These are phyloP conservation scores for Thermoascus crustaceus DNA, from an alignment of 2,329 filamentous ascomycete species.

Conservation along the genomic window DNA sequence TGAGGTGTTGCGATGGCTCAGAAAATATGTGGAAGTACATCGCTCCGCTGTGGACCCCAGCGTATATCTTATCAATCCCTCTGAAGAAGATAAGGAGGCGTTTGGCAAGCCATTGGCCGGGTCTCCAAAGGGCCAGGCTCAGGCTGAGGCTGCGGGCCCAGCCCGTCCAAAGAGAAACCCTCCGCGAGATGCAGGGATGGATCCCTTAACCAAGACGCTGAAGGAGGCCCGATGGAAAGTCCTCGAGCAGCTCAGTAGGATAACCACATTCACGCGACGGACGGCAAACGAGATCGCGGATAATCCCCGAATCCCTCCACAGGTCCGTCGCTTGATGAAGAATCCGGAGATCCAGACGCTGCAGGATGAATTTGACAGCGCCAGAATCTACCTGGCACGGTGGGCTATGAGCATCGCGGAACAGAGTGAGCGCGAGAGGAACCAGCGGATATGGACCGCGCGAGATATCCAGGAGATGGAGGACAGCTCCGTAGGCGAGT, in stretches of 20 bases:
- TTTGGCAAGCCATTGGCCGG: constrained; percentile 53
- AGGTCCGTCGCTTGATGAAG: constrained; percentile 72
- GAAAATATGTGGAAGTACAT: constrained; percentile 73
- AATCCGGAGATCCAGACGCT: constrained; percentile 93
- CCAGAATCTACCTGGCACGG: constrained; percentile 82
- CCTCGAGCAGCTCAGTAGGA: constrained; percentile 92
- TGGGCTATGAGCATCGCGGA: constrained; percentile 99
- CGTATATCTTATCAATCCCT: constrained; percentile 84
- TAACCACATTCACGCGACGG: constrained; percentile 87
- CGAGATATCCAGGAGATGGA: constrained; percentile 89
- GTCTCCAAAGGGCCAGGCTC: constrained; percentile 28
- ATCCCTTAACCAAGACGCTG: constrained; percentile 84
- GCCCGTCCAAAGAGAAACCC: constrained; percentile 13
- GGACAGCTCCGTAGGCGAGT: constrained; percentile 89
- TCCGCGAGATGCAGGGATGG: constrained; percentile 66
- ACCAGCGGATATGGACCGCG: constrained; percentile 84
- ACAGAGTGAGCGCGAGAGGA: constrained; percentile 82
- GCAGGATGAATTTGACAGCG: constrained; percentile 96
- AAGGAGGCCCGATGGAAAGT: constrained; percentile 96
- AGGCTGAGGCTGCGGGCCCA: constrained; percentile 30
- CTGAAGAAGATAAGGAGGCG: constrained; percentile 69
- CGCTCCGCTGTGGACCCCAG: constrained; percentile 79
- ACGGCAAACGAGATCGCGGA: constrained; percentile 89
- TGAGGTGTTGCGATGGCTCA: constrained; percentile 86
- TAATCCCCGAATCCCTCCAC: constrained; percentile 82